phyloP scores from a whole-genome alignment of 441 rosid species.

The Manihot esculenta region DNA sequence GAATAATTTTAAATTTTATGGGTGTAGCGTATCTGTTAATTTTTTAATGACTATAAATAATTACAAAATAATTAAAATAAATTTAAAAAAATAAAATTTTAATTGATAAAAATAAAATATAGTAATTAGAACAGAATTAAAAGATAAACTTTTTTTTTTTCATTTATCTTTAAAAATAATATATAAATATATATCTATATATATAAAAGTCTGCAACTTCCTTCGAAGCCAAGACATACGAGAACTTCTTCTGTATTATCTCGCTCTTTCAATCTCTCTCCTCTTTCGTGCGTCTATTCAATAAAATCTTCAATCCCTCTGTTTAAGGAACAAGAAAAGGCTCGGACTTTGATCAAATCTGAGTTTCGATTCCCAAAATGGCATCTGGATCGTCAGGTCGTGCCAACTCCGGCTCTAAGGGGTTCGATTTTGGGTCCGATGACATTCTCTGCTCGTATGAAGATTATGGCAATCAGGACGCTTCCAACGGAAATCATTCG shows the following conservation, averaged over 20 bases:
- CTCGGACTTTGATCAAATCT: neutral
- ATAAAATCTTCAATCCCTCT: neutral
- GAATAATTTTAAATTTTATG: too few relatives aligned
- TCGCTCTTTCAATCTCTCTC: neutral
- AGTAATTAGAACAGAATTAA: too few relatives aligned
- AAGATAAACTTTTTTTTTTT: too few relatives aligned
- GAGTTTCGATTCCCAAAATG: conserved; percentile 37
- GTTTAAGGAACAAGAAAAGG: neutral
- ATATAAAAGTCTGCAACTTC: neutral
- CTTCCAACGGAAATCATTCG: conserved; percentile 58
- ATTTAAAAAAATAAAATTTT: too few relatives aligned
- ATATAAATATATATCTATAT: too few relatives aligned
- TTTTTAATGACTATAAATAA: too few relatives aligned
- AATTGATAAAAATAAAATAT: too few relatives aligned
- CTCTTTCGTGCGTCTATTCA: too few relatives aligned
- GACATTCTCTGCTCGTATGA: conserved; percentile 95
- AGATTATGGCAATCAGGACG: conserved; percentile 64
- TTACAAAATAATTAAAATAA: too few relatives aligned
- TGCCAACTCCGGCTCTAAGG: conserved; percentile 61
- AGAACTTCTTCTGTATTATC: neutral
- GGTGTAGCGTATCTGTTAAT: too few relatives aligned
- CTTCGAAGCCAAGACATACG: conserved; percentile 21
- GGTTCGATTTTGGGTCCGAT: conserved; percentile 85
- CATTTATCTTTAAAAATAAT: too few relatives aligned
- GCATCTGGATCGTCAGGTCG: conserved; percentile 82